A percentile compares a stretch with the other conserved stretches of the same genome.
Conservation (phyloP, 208 protist genomes). For the Acanthamoeba culbertsoni region DNA sequence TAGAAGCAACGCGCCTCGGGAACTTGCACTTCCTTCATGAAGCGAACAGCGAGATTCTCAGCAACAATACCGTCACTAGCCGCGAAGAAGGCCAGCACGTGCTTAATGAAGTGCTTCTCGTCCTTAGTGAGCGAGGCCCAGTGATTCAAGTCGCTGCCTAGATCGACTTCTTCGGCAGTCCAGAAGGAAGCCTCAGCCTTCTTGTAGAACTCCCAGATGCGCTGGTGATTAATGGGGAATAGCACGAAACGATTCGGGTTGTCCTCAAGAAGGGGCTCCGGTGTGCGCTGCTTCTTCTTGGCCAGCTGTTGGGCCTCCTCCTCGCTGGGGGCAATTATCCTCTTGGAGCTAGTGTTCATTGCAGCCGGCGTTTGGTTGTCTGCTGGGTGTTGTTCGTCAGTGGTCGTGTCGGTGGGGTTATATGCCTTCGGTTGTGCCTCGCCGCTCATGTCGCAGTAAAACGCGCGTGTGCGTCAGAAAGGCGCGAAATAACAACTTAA, state of each 20-base stretch:
- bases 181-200: constrained; percentile 96
- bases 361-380: too few species aligned
- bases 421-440: too few species aligned
- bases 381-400: too few species aligned
- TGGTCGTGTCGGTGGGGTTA: too few species aligned
- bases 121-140: constrained; percentile 94
- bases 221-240: constrained; percentile 96
- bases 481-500: too few species aligned
- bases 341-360: neutral
- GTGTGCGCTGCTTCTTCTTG: constrained; percentile 20
- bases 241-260: constrained; percentile 97
- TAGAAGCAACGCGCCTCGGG: constrained; percentile 97
- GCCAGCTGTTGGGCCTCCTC: neutral
- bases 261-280: constrained; percentile 93
- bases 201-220: constrained; percentile 99
- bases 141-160: constrained; percentile 93
- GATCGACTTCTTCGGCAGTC: constrained; percentile 98
- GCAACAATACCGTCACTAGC: constrained; percentile 98
- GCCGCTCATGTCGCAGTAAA: too few species aligned
- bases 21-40: constrained; percentile 97
- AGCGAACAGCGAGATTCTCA: constrained; percentile 96
- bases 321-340: neutral
- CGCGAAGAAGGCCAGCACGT: constrained; percentile 99
- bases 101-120: constrained; percentile 98
- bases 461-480: too few species aligned